Base-by-base conservation (phyloP, 306 rosid species). In the Malus sylvestris region DNA sequence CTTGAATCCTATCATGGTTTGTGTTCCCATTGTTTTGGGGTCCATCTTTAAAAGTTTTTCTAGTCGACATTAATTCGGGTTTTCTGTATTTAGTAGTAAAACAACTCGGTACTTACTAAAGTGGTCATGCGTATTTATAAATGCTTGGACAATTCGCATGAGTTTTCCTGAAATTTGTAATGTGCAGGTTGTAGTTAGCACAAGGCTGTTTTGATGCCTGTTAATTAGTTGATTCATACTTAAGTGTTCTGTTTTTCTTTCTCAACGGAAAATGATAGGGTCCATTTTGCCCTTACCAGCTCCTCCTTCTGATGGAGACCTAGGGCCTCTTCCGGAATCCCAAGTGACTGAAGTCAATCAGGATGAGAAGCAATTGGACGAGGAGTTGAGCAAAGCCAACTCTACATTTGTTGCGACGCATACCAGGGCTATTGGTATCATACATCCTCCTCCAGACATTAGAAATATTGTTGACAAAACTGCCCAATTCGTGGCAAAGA, bases 381-480 rank as follows among this genome's bases (percentile, higher is more conserved):
- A 84, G 74, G 91, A 86, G 68, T 81, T 85, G 71, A 80, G 69
- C 65, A 83, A 76, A n/a, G 46, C 80, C 30, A 80, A 81, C 83
- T 75, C 91, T 4, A 76, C 86, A 45, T 76, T 96, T 0, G 82
- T 95, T 80, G 97, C 97, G 1, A 88, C 91, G 10, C 98, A 95
- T 68, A 90, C 98, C 23, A 95, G 89, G 83, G 89, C 96, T 23
- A 92, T 95, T 80, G 98, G 98, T 66, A 95, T 95, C 33, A 95
- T 95, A 49, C 96, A 95, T 30, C 98, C 97, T 23, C 97, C 97
- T 73, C 96, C 89, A 0, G 97, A 95, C 33, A 92, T 95, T 46
- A 81, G 97, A 81, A 89, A 87, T 76, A 95, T 95, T 67, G 98
- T 95, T 12, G 98, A 95, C 78, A 95, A 95, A 77, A 95, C 98